phyloP scores from a whole-genome alignment of 768 basidiomycete species.

The Boletus rex-veris region DNA sequence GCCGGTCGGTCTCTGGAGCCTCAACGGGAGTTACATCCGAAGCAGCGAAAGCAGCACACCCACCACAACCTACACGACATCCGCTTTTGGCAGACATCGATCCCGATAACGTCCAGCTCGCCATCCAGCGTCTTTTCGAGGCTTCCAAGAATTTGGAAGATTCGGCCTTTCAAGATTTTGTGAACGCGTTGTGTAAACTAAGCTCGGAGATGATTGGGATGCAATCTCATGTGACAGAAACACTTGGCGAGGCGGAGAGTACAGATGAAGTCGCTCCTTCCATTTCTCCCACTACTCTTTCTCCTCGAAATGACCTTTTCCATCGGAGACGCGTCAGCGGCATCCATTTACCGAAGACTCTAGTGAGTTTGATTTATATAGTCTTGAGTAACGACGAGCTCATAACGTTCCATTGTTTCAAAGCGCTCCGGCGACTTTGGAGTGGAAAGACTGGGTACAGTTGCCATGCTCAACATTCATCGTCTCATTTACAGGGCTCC shows the following conservation, averaged over 20 bases:
- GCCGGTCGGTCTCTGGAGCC: slow-evolving; percentile 39
- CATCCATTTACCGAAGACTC: slow-evolving; percentile 74
- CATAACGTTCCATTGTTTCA: background rate
- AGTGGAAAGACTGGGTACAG: slow-evolving; percentile 79
- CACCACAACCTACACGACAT: slow-evolving; percentile 39
- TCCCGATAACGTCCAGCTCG: slow-evolving; percentile 63
- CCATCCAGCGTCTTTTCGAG: slow-evolving; percentile 85
- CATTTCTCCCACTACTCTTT: slow-evolving; percentile 34
- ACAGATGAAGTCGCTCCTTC: slow-evolving; percentile 34
- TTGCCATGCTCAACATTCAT: slow-evolving; percentile 80
- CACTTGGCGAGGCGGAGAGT: slow-evolving; percentile 30
- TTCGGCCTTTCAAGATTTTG: slow-evolving; percentile 73
- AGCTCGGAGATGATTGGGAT: slow-evolving; percentile 93
- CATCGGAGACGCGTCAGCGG: slow-evolving; percentile 81
- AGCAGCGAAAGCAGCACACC: slow-evolving; percentile 17
- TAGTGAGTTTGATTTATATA: slow-evolving; percentile 47
- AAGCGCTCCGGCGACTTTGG: slow-evolving; percentile 93
- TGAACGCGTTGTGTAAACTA: slow-evolving; percentile 73
- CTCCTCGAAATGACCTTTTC: slow-evolving; percentile 40
- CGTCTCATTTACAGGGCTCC: slow-evolving; percentile 82
- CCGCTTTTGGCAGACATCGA: slow-evolving; percentile 72
- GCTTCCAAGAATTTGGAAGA: slow-evolving; percentile 83
- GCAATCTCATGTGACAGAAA: slow-evolving; percentile 47
- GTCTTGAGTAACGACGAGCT: background rate
- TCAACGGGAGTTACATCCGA: slow-evolving; percentile 4